These are phyloP conservation scores for Malassezia obtusa DNA, from an alignment of 1,284 basidiomycete genomes.

Conservation along the genomic window DNA sequence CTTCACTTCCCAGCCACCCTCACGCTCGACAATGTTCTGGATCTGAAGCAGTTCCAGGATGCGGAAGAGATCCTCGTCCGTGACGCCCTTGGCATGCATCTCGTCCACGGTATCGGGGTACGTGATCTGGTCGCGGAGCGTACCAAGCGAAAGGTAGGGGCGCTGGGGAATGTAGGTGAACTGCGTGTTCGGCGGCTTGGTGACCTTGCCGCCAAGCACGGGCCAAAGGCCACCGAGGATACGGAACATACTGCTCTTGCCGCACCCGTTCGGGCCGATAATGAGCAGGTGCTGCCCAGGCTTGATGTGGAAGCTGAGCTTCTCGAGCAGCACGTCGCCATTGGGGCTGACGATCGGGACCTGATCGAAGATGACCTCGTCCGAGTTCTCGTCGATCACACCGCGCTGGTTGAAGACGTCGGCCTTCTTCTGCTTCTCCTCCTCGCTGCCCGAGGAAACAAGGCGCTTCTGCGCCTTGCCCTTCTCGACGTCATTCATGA, in stretches of 20 bases:
- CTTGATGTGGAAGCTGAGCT: slow-evolving; percentile 76
- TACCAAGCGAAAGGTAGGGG: slow-evolving; percentile 85
- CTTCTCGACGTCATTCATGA: slow-evolving; percentile 75
- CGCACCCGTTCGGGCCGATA: slow-evolving; percentile 60
- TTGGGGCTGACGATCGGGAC: slow-evolving; percentile 95
- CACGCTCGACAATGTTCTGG: slow-evolving; percentile 78
- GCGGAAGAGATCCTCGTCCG: slow-evolving; percentile 63
- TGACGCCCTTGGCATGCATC: slow-evolving; percentile 37
- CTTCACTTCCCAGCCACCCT: slow-evolving; percentile 82
- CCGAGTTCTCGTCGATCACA: slow-evolving; percentile 51
- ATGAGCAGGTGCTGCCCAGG: slow-evolving; percentile 61
- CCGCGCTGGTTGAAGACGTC: slow-evolving; percentile 74
- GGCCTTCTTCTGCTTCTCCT: slow-evolving; percentile 59
- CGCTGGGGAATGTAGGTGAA: slow-evolving; percentile 94
- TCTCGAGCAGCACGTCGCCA: slow-evolving; percentile 71
- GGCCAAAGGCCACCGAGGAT: slow-evolving; percentile 96
- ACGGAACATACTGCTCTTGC: slow-evolving; percentile 61
- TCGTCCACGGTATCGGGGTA: slow-evolving; percentile 65
- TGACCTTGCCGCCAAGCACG: slow-evolving; percentile 85
- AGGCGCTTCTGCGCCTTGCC: slow-evolving; percentile 82
- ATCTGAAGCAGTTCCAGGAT: slow-evolving; percentile 76
- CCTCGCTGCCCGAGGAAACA: slow-evolving; percentile 60
- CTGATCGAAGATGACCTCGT: slow-evolving; percentile 75
- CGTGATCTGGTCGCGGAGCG: slow-evolving; percentile 77
- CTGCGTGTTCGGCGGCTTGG: slow-evolving; percentile 76